phyloP scores from a whole-genome alignment of 345 rosid species.

The Salix suchowensis region DNA sequence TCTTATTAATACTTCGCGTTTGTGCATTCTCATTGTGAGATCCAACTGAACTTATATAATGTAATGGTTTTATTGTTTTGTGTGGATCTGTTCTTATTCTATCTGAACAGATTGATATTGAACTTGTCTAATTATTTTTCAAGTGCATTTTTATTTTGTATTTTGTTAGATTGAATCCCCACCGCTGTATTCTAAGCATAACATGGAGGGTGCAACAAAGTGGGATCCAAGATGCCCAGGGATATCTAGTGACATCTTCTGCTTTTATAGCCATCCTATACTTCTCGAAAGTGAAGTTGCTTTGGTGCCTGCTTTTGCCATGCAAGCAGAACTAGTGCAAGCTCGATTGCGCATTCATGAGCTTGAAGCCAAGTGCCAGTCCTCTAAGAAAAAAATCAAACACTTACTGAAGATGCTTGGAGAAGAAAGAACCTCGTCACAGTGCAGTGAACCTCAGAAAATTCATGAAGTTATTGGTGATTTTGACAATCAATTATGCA shows the following conservation, averaged over 20 bases:
- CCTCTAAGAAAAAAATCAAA: constrained; percentile 6
- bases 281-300: neutral
- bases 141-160: neutral
- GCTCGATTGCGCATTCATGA: constrained; percentile 8
- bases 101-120: neutral
- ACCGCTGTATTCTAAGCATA: constrained; percentile 5
- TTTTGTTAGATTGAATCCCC: constrained; percentile 10
- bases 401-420: neutral
- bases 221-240: constrained; percentile 8
- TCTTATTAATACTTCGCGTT: neutral
- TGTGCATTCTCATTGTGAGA: neutral
- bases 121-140: too few relatives aligned
- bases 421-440: constrained; percentile 8
- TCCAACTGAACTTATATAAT: neutral
- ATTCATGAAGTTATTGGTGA: neutral
- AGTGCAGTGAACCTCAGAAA: constrained; percentile 10
- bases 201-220: constrained; percentile 10
- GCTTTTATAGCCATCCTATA: neutral
- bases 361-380: constrained; percentile 4
- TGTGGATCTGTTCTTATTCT: neutral
- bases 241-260: neutral
- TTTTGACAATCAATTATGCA: neutral
- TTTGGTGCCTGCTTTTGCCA: neutral
- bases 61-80: neutral
- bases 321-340: constrained; percentile 1